Evolutionary conservation across 106 monocot species (phyloP), one percentile per base, ranked within the genome.

Genomic region (Dendrobium officinale): DNA sequence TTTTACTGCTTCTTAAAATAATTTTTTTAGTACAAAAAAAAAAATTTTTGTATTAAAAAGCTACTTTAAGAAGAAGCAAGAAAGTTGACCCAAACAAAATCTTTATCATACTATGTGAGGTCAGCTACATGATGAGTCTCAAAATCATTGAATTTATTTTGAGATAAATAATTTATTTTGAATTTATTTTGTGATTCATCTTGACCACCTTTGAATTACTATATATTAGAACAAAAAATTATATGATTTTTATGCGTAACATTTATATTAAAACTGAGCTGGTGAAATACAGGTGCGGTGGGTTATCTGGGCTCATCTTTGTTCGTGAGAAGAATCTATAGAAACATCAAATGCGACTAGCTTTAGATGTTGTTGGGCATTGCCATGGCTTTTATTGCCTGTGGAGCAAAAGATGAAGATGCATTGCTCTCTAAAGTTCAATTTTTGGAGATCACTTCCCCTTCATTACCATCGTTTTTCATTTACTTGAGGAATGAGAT

Each of bases 291-390:
- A 81, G 81, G 81, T 54, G 81, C 81, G n/a, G 81, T 81, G 51
- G 81, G 81, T 56, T 81, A 81, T 74, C 74, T 81, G 18, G 81
- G 81, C 17, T 81, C 73, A 2, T 73, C 81, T 2, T 75, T 81
- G 56, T 81, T 81, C 22, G 81, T 81, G 73, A 81, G 81, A 74
- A 96, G 96, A 80, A 96, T 96, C 40, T 96, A 93, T 78, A 89
- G 91, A 75, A 96, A 96, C 77, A 96, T 96, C 78, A 93, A 96
- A 85, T 96, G 93, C 78, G 91, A 96, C 77, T 93, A 89, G 73
- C 44, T 75, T 22, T 26, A 66, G 64, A 66, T 26, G 64, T 27
- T 0, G 9, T 66, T 7, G 33, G 40, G 33, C 72, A 16, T 37
- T 72, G 16, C 6, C 7, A 26, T 9, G n/a, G 24, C 64, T 26